Evolutionary conservation across 352 stramenopile genomes (phyloP).

Genomic region (Pythium grandisporangium): DNA sequence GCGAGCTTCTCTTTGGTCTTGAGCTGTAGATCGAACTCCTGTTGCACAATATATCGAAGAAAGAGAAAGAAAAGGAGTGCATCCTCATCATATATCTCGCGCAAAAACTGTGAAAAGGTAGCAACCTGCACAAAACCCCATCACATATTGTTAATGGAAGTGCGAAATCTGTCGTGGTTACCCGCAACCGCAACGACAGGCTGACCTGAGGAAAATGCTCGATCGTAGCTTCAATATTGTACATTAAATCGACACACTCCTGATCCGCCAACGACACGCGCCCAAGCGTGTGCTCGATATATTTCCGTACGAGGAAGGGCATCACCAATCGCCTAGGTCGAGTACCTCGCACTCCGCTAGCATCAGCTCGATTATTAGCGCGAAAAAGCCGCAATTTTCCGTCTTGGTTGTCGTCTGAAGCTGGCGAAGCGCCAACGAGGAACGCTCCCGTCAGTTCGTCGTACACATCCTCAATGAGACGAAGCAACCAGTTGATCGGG

Average conservation of each 20-base stretch:
- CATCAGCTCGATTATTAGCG: too few relatives aligned
- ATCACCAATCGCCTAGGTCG: slow-evolving; percentile 43
- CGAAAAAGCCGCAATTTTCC: slow-evolving; percentile 4
- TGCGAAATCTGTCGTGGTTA: too few relatives aligned
- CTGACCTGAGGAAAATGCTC: slow-evolving; percentile 28
- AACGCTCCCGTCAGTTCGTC: slow-evolving; percentile 25
- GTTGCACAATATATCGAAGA: slow-evolving; percentile 31
- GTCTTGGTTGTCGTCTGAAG: background rate
- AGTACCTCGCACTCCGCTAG: too few relatives aligned
- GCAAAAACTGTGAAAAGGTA: slow-evolving; percentile 53
- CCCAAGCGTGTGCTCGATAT: slow-evolving; percentile 40
- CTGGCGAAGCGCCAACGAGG: background rate
- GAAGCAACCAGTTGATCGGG: slow-evolving; percentile 53
- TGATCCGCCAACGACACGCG: slow-evolving; percentile 49
- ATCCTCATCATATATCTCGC: slow-evolving; percentile 63
- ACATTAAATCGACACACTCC: slow-evolving; percentile 63
- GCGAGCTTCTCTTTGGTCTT: slow-evolving; percentile 49
- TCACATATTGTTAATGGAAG: too few relatives aligned
- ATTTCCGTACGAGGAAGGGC: slow-evolving; percentile 42
- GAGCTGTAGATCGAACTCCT: slow-evolving; percentile 42
- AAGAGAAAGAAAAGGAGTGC: slow-evolving; percentile 53
- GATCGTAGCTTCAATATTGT: slow-evolving; percentile 41
- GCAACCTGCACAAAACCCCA: slow-evolving; percentile 12
- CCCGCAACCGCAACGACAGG: too few relatives aligned
- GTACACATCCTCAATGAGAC: slow-evolving; percentile 57